phyloP scores from a whole-genome alignment of 805 yeast species.

The Kluyveromyces nonfermentans region DNA sequence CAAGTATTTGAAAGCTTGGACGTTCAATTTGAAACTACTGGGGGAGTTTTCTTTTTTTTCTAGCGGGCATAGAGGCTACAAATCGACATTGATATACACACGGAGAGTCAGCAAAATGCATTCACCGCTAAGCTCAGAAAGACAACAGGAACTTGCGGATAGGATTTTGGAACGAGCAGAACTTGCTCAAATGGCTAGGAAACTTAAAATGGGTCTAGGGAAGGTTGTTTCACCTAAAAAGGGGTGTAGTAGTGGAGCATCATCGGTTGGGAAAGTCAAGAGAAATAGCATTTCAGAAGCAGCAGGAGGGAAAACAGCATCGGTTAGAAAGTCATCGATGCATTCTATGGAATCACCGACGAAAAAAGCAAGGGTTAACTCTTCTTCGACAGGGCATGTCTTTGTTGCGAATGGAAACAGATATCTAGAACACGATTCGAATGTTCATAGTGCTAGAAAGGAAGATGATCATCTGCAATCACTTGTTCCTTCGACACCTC shows the following conservation, averaged over 20 bases:
- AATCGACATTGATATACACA: background rate
- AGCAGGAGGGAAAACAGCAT: background rate
- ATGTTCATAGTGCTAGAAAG: background rate
- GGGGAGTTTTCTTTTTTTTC: too few relatives aligned
- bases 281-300: conserved; percentile 4
- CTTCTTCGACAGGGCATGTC: background rate
- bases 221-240: conserved; percentile 20
- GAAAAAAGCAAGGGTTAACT: background rate
- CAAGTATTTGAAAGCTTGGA: too few relatives aligned
- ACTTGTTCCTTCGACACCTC: conserved; percentile 12
- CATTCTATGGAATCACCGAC: background rate
- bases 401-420: too few relatives aligned
- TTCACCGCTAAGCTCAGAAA: conserved; percentile 15
- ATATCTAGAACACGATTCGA: too few relatives aligned
- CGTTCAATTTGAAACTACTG: too few relatives aligned
- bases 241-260: background rate
- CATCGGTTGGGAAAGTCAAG: background rate
- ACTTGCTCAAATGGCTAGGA: conserved; percentile 29
- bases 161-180: conserved; percentile 28
- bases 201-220: conserved; percentile 25
- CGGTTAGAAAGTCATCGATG: background rate
- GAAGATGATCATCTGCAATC: background rate
- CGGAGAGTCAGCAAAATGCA: background rate
- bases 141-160: conserved; percentile 25
- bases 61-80: background rate